Evolutionary conservation across 805 yeast genomes (phyloP).

Genomic region (Saturnispora besseyi): DNA sequence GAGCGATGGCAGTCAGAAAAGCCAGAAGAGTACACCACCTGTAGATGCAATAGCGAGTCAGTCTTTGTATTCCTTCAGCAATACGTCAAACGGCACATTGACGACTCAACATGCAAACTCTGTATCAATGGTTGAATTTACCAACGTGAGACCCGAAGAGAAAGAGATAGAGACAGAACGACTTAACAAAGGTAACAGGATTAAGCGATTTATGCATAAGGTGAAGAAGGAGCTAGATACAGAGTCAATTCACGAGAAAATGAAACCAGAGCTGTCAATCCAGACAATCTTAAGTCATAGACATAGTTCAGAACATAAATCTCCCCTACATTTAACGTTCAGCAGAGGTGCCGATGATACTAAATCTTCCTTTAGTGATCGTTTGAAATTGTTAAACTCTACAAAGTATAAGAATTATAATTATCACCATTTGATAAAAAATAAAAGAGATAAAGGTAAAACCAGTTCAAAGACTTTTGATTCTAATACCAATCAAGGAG

Average conservation of each 20-base stretch:
- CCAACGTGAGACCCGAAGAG: slow-evolving; percentile 21
- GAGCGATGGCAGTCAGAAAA: background rate
- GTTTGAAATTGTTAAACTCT: slow-evolving; percentile 9
- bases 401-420: slow-evolving; percentile 24
- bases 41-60: background rate
- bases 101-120: slow-evolving; percentile 5
- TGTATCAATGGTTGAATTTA: slow-evolving; percentile 26
- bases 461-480: slow-evolving; percentile 32
- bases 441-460: slow-evolving; percentile 25
- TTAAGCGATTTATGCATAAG: slow-evolving; percentile 19
- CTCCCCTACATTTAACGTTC: slow-evolving; percentile 25
- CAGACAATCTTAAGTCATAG: slow-evolving; percentile 4
- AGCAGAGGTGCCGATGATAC: slow-evolving; percentile 22
- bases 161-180: background rate
- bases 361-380: slow-evolving; percentile 15
- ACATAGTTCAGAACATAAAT: slow-evolving; percentile 19
- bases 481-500: slow-evolving; percentile 13
- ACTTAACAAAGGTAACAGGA: slow-evolving; percentile 14
- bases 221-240: slow-evolving; percentile 12
- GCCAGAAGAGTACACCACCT: background rate
- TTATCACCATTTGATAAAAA: slow-evolving; percentile 22
- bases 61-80: slow-evolving; percentile 7
- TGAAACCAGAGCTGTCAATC: slow-evolving; percentile 4
- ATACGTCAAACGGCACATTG: slow-evolving; percentile 17
- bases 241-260: background rate